Evolutionary conservation across 1,139 yeast species (phyloP), one percentile per base, ranked within the genome.

Genomic region (Pichia inconspicua): DNA sequence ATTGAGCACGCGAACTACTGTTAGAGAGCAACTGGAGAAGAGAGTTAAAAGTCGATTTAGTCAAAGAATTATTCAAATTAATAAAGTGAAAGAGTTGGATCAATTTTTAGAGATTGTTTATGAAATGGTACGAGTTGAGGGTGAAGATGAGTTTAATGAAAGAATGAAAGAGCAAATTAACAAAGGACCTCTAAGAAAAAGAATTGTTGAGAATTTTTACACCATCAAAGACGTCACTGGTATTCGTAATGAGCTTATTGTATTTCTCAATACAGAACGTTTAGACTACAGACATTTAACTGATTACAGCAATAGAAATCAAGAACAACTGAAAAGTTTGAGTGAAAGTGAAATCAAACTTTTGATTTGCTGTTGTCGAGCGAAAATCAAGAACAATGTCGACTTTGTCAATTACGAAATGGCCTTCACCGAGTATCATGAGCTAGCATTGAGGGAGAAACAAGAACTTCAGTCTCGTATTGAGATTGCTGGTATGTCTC

Each of bases 31-130:
- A 55, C 70, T 92, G 48, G 99, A 94, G 62, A 92, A 90, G 60
- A 75, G 99, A 57, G 97, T 94, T 0, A 77, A 89, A 56, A 84
- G 95, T 50, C 71, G 99, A 53, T 92, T 90, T 64, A 82, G 95
- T 34, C 97, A 90, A 61, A 69, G 95, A 46, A 68, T 85, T 2
- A 73, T 87, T 34, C 73, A 77, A 35, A 70, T 88, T 41, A 75
- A 75, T 40, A 81, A 80, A 47, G 71, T 83, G 0, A 55, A 58
- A 2, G 63, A 66, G 6, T 53, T 77, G 2, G 75, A 72, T 1
- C 72, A 70, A 6, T 82, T 78, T 55, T 48, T 61, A 17, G 56
- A 44, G 43, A 54, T 43, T 50, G 66, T 48, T 47, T 71, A 67
- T 22, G 42, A 51, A 12, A 48, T 61, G 48, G 45, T 61, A 4